phyloP scores from a whole-genome alignment of 164 flowering plant genomes.

The Houttuynia cordata region DNA sequence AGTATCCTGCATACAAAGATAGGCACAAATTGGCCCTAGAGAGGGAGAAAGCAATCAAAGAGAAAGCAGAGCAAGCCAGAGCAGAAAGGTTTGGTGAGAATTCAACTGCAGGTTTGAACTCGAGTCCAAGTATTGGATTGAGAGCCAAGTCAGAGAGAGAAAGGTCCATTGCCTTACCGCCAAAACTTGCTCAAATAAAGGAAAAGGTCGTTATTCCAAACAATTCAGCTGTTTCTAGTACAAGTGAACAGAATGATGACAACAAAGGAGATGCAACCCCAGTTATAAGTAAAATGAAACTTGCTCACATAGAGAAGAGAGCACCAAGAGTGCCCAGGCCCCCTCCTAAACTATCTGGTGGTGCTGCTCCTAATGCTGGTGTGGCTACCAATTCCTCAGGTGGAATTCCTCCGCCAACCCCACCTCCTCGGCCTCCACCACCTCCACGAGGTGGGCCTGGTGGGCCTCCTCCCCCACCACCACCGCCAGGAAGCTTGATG shows the following conservation, averaged over 20 bases:
- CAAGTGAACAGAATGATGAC: constrained; percentile 37
- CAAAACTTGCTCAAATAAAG: constrained; percentile 64
- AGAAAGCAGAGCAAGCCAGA: constrained; percentile 80
- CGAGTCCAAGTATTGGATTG: constrained; percentile 16
- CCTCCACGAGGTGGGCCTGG: constrained; percentile 21
- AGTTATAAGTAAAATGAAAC: constrained; percentile 58
- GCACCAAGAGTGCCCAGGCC: constrained; percentile 75
- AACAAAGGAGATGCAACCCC: constrained; percentile 27
- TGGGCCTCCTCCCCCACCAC: constrained; percentile 81
- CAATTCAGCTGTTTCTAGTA: constrained; percentile 17
- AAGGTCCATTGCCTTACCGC: constrained; percentile 39
- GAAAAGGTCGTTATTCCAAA: constrained; percentile 31
- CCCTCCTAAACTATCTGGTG: constrained; percentile 64
- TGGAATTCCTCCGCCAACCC: constrained; percentile 32
- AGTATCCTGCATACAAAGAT: constrained; percentile 89
- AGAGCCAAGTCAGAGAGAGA: constrained; percentile 23
- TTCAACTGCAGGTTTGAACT: constrained; percentile 17
- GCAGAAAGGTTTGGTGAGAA: constrained; percentile 54
- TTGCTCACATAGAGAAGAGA: constrained; percentile 68
- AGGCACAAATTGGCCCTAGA: constrained; percentile 84
- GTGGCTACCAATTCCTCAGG: constrained; percentile 30
- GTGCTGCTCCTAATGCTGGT: constrained; percentile 18
- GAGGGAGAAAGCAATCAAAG: constrained; percentile 79
- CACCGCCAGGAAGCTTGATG: constrained; percentile 66
- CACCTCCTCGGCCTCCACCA: constrained; percentile 10